Evolutionary conservation across 768 basidiomycete genomes (phyloP).

Genomic region (Amanita jacksonii): DNA sequence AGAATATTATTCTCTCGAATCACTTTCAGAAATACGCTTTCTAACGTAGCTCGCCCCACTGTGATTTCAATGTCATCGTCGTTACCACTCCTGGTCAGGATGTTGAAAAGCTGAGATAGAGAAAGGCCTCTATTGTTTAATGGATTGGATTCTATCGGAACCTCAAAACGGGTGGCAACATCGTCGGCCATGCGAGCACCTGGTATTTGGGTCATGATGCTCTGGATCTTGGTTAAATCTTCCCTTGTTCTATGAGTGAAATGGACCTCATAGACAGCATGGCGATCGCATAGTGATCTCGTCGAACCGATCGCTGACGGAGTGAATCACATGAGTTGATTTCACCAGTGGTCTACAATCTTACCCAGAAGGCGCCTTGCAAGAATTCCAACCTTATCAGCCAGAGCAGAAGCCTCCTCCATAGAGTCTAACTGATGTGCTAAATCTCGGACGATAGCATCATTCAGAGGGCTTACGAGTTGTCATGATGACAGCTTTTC

Average conservation of each 20-base stretch:
- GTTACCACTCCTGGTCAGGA: conserved; percentile 38
- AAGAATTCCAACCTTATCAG: conserved; percentile 68
- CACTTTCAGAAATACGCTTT: conserved; percentile 67
- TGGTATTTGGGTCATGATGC: conserved; percentile 52
- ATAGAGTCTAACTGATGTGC: conserved; percentile 48
- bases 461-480: conserved; percentile 40
- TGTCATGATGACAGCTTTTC: conserved; percentile 65
- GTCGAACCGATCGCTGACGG: conserved; percentile 55
- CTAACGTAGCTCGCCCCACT: conserved; percentile 59
- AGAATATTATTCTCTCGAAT: conserved; percentile 50
- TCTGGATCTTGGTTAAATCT: conserved; percentile 46
- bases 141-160: conserved; percentile 35
- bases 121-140: conserved; percentile 27
- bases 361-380: conserved; percentile 60
- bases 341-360: conserved; percentile 9
- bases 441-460: neutral
- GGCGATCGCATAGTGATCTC: conserved; percentile 50
- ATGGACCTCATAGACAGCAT: conserved; percentile 71
- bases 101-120: conserved; percentile 49
- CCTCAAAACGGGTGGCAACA: conserved; percentile 68
- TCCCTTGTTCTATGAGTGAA: conserved; percentile 59
- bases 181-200: conserved; percentile 61
- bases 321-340: neutral
- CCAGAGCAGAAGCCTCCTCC: conserved; percentile 76
- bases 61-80: conserved; percentile 39